Percentiles rank a stretch among this genome's conserved stretches.
Conservation (phyloP, 1,284 basidiomycete species). For the Boletus holoroseus region DNA sequence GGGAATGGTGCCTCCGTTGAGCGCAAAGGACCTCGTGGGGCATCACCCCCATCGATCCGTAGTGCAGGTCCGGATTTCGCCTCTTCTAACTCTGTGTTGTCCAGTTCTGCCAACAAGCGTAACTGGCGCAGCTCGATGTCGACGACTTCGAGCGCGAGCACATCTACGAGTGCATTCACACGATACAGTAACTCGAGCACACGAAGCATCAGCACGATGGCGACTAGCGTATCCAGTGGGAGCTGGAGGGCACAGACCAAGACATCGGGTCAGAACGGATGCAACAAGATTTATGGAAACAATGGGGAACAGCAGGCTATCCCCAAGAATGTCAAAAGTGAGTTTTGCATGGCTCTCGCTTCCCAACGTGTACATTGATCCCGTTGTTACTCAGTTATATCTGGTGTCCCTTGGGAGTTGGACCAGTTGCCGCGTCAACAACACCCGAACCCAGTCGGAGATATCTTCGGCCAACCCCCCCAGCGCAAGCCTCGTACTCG, state of each 20-base stretch:
- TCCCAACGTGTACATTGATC: constrained; percentile 6
- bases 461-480: constrained; percentile 58
- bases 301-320: constrained; percentile 35
- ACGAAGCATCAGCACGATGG: constrained; percentile 68
- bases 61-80: constrained; percentile 38
- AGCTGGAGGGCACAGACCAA: constrained; percentile 51
- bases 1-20: constrained; percentile 15
- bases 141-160: constrained; percentile 60
- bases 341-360: constrained; percentile 30
- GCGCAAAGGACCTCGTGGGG: constrained; percentile 21
- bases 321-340: constrained; percentile 76
- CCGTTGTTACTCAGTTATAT: constrained; percentile 49
- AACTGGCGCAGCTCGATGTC: constrained; percentile 75
- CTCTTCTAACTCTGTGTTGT: constrained; percentile 17
- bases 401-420: constrained; percentile 69
- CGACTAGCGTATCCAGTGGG: constrained; percentile 63
- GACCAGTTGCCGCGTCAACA: constrained; percentile 59
- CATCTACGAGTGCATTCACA: constrained; percentile 66
- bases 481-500: constrained; percentile 58
- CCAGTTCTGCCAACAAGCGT: constrained; percentile 33
- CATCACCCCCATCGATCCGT: constrained; percentile 40
- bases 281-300: constrained; percentile 14
- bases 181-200: constrained; percentile 71
- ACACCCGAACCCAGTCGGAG: constrained; percentile 53
- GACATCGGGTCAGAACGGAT: constrained; percentile 19